Evolutionary conservation across 73 alveolate genomes (phyloP).

Genomic region (Paramecium pentaurelia): DNA sequence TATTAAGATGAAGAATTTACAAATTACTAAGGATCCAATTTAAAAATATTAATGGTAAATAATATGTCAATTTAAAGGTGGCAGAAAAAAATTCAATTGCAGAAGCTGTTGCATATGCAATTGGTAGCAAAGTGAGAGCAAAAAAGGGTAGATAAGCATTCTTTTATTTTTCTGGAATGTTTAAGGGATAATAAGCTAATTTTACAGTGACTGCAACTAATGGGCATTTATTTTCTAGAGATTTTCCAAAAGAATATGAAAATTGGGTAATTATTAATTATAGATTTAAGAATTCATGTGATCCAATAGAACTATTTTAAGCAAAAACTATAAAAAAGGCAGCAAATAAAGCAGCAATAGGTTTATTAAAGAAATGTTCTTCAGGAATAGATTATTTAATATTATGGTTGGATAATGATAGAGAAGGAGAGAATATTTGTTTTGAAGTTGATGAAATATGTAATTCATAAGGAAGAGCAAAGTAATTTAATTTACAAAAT

Average conservation of each 20-base stretch:
- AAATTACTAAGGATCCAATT: neutral
- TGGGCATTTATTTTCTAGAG: constrained; percentile 54
- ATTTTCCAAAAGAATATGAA: constrained; percentile 56
- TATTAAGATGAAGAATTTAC: neutral
- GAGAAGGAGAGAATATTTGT: constrained; percentile 99
- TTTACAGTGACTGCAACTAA: constrained; percentile 51
- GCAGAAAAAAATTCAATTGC: constrained; percentile 42
- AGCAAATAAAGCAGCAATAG: constrained; percentile 65
- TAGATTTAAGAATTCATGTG: constrained; percentile 70
- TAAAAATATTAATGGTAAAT: constrained; percentile 41
- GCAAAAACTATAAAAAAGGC: constrained; percentile 95
- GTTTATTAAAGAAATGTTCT: constrained; percentile 74
- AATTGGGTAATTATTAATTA: constrained; percentile 36
- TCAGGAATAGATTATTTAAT: constrained; percentile 84
- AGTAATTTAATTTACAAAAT: constrained; percentile 59
- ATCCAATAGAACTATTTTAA: constrained; percentile 93
- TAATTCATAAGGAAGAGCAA: constrained; percentile 70
- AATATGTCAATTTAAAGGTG: neutral
- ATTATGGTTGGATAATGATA: constrained; percentile 99
- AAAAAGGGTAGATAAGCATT: constrained; percentile 16
- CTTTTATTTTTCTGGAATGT: neutral
- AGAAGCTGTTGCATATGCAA: constrained; percentile 38
- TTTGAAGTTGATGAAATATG: constrained; percentile 93
- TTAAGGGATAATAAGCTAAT: constrained; percentile 16
- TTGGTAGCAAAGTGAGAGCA: neutral